These are phyloP conservation scores for Zymoseptoria tritici DNA, from an alignment of 2,329 filamentous ascomycete species.

Conservation along the genomic window DNA sequence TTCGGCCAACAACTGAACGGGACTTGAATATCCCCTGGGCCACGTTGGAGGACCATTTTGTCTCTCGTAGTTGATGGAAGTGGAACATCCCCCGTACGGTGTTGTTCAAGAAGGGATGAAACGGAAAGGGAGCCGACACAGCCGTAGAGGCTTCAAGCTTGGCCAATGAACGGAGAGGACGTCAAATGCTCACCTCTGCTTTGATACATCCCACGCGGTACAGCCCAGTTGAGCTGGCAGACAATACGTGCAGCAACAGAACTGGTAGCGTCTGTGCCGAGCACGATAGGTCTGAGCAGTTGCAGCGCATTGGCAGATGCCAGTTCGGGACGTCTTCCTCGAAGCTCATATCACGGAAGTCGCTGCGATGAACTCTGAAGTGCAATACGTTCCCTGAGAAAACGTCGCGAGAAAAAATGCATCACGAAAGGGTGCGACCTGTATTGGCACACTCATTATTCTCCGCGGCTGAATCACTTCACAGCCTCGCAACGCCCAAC, in stretches of 20 bases:
- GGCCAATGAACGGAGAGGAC: neutral
- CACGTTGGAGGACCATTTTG: neutral
- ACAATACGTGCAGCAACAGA: too few relatives aligned
- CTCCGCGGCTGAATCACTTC: too few relatives aligned
- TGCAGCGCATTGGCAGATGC: neutral
- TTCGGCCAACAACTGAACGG: neutral
- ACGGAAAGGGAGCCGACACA: neutral
- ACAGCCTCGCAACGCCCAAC: neutral
- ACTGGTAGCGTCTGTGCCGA: neutral
- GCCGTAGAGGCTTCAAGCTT: neutral
- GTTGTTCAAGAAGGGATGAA: neutral
- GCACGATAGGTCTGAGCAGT: neutral
- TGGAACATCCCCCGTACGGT: neutral
- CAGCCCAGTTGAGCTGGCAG: neutral
- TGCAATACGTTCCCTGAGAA: neutral
- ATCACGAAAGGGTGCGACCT: too few relatives aligned
- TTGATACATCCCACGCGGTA: neutral
- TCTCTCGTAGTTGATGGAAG: neutral
- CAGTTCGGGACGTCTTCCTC: neutral
- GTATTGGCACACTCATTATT: too few relatives aligned
- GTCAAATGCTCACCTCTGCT: neutral
- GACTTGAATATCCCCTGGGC: neutral
- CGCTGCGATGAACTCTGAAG: neutral
- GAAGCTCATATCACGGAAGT: neutral
- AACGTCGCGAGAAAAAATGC: neutral